A percentile compares a stretch with the other conserved stretches of the same genome.
phyloP scores from a whole-genome alignment of 208 protist genomes.

The Trypanosoma scelopori region DNA sequence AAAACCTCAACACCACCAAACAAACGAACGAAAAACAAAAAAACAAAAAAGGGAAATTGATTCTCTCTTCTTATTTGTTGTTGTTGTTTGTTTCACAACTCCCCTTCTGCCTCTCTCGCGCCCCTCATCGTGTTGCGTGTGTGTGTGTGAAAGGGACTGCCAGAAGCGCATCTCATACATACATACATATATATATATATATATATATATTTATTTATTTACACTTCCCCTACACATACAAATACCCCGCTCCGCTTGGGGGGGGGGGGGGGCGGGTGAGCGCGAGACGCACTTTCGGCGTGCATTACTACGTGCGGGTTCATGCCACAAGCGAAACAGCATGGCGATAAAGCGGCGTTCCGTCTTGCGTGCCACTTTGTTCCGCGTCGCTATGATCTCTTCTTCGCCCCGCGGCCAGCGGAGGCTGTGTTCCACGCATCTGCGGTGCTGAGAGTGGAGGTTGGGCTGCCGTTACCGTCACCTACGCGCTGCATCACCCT shows the following conservation, averaged over 20 bases:
- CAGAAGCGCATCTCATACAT: too few species aligned
- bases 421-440: conserved; percentile 29
- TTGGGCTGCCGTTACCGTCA: conserved; percentile 11
- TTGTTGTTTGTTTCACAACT: neutral
- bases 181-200: too few species aligned
- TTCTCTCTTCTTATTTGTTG: too few species aligned
- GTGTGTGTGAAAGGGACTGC: too few species aligned
- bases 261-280: neutral
- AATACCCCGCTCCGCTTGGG: too few species aligned
- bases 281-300: too few species aligned
- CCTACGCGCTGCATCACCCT: conserved; percentile 36
- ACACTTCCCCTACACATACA: too few species aligned
- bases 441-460: conserved; percentile 33
- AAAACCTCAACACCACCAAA: too few species aligned
- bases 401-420: conserved; percentile 33
- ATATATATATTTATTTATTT: too few species aligned
- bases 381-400: conserved; percentile 46
- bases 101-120: neutral
- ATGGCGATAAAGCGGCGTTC: conserved; percentile 18
- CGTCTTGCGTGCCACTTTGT: conserved; percentile 28
- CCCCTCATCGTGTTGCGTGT: neutral
- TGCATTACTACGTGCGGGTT: too few species aligned
- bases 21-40: too few species aligned
- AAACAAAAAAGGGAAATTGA: too few species aligned
- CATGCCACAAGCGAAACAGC: neutral